Evolutionary conservation across 2,329 filamentous ascomycete genomes (phyloP).

Genomic region (Alternaria novae-zelandiae): DNA sequence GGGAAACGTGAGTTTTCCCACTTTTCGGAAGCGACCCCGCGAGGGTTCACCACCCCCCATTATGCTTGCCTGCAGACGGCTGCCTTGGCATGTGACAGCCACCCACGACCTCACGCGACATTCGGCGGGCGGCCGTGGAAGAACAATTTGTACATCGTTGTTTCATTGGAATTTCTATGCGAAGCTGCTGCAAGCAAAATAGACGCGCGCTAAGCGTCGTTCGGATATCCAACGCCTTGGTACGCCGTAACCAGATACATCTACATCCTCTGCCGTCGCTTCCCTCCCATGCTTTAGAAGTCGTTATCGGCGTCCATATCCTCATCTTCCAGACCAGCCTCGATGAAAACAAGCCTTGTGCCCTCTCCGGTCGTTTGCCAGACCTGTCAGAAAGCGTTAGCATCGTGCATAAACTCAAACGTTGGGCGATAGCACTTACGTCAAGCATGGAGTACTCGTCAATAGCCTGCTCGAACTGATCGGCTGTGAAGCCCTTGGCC

Average conservation of each 20-base stretch:
- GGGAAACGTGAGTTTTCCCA: constrained; percentile 10
- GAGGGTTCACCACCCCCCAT: constrained; percentile 12
- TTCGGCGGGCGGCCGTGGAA: background rate
- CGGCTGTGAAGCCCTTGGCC: constrained; percentile 94
- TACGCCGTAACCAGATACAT: constrained; percentile 31
- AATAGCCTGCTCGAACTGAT: constrained; percentile 85
- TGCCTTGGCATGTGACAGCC: constrained; percentile 19
- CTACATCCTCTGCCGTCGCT: constrained; percentile 15
- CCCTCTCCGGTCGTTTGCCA: constrained; percentile 64
- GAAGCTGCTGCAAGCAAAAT: constrained; percentile 3
- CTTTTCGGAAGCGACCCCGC: constrained; percentile 22
- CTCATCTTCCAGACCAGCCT: constrained; percentile 56
- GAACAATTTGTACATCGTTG: background rate
- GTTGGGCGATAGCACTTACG: constrained; percentile 65
- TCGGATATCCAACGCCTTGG: constrained; percentile 31
- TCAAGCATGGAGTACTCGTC: constrained; percentile 88
- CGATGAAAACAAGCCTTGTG: constrained; percentile 61
- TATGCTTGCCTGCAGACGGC: constrained; percentile 16
- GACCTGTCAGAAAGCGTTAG: constrained; percentile 51
- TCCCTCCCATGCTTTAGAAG: constrained; percentile 28
- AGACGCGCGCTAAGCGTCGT: constrained; percentile 11
- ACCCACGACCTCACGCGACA: constrained; percentile 1
- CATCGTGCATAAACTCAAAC: background rate
- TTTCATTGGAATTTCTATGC: constrained; percentile 8
- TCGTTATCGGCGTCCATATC: constrained; percentile 50